phyloP scores from a whole-genome alignment of 805 yeast genomes.

The Lipomyces oligophaga region DNA sequence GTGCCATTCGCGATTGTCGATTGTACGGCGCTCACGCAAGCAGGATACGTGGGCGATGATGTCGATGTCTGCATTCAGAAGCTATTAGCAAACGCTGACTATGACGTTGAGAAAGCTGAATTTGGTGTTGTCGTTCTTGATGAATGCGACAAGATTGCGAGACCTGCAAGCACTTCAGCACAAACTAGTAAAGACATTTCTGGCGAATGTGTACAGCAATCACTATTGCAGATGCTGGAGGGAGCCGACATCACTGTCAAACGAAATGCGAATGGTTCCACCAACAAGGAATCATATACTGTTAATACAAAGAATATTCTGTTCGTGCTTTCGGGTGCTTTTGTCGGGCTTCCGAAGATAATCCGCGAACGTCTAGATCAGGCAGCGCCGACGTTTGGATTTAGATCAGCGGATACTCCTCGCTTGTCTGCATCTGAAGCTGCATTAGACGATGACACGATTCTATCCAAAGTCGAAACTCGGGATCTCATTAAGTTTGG shows the following conservation, averaged over 20 bases:
- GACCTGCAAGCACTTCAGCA: conserved; percentile 35
- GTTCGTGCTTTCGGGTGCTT: conserved; percentile 60
- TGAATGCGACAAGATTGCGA: conserved; percentile 56
- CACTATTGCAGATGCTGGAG: conserved; percentile 53
- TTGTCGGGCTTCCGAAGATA: conserved; percentile 54
- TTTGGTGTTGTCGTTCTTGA: conserved; percentile 58
- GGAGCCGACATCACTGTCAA: conserved; percentile 52
- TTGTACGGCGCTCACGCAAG: conserved; percentile 60
- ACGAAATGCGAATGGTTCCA: conserved; percentile 6
- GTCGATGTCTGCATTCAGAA: conserved; percentile 56
- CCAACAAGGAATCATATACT: conserved; percentile 41
- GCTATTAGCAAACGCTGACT: conserved; percentile 48
- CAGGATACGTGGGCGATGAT: conserved; percentile 65
- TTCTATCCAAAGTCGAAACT: conserved; percentile 47
- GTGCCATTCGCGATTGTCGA: conserved; percentile 59
- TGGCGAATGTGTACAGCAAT: conserved; percentile 65
- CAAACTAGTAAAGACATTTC: conserved; percentile 47
- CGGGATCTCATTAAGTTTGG: conserved; percentile 52
- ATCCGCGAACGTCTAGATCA: conserved; percentile 46
- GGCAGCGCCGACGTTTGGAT: no score
- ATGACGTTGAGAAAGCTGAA: conserved; percentile 48
- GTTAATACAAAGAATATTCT: conserved; percentile 55
- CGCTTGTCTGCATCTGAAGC: background rate
- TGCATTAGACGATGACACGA: conserved; percentile 14
- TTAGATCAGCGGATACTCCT: conserved; percentile 8